These are phyloP conservation scores for Fusarium brevicatenulatum DNA, from an alignment of 2,329 filamentous ascomycete species.

Conservation along the genomic window DNA sequence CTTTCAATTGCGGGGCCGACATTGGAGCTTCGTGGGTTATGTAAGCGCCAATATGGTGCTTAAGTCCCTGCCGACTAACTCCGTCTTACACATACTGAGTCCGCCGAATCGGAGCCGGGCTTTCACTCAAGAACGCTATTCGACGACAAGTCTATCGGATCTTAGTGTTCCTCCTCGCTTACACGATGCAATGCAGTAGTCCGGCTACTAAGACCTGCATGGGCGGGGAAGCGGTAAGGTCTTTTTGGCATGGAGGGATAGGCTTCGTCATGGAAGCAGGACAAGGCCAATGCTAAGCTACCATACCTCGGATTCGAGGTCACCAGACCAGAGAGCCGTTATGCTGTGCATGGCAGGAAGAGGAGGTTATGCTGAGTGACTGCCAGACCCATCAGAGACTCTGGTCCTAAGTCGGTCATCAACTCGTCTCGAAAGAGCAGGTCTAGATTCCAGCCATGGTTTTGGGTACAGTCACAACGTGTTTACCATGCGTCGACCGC, in stretches of 20 bases:
- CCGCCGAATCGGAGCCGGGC: slow-evolving; percentile 39
- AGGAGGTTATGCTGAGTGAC: slow-evolving; percentile 27
- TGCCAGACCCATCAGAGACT: background rate
- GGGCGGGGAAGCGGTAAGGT: slow-evolving; percentile 12
- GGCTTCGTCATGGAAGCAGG: slow-evolving; percentile 21
- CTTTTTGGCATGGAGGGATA: background rate
- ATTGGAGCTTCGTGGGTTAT: slow-evolving; percentile 10
- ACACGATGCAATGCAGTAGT: slow-evolving; percentile 25
- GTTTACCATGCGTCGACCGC: background rate
- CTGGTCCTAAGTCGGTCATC: slow-evolving; percentile 5
- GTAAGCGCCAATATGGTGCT: slow-evolving; percentile 28
- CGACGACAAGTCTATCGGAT: slow-evolving; percentile 5
- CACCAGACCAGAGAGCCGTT: slow-evolving; percentile 16
- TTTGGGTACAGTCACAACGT: background rate
- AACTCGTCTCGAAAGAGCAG: background rate
- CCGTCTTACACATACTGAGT: slow-evolving; percentile 19
- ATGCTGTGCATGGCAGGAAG: slow-evolving; percentile 16
- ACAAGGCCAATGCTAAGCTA: background rate
- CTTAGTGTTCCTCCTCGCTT: slow-evolving; percentile 10
- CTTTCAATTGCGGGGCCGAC: slow-evolving; percentile 28
- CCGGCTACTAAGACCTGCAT: background rate
- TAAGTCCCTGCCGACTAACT: slow-evolving; percentile 45
- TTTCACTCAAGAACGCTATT: slow-evolving; percentile 4
- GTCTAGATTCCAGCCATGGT: slow-evolving; percentile 11
- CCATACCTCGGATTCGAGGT: slow-evolving; percentile 12